These are phyloP conservation scores for Hypoxylon sp. DNA, from an alignment of 2,329 filamentous ascomycete species.

Conservation along the genomic window DNA sequence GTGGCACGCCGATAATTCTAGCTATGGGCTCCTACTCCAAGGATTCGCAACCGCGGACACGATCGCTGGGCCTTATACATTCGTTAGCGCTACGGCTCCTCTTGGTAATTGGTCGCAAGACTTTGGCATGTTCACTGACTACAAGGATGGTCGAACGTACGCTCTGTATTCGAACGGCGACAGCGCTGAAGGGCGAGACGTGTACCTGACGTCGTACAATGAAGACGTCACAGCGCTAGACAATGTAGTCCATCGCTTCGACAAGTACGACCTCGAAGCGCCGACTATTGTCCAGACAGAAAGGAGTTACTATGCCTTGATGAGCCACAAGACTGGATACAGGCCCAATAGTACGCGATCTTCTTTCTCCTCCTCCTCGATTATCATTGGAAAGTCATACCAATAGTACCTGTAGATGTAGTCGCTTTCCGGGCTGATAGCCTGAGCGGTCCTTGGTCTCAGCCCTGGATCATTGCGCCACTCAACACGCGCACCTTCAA, in stretches of 20 bases:
- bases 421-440: slow-evolving; percentile 67
- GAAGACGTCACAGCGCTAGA: slow-evolving; percentile 64
- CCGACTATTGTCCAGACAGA: slow-evolving; percentile 72
- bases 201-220: slow-evolving; percentile 68
- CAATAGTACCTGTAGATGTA: slow-evolving; percentile 54
- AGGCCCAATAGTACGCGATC: slow-evolving; percentile 64
- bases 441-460: slow-evolving; percentile 65
- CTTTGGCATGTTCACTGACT: slow-evolving; percentile 71
- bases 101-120: slow-evolving; percentile 74
- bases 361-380: not conserved
- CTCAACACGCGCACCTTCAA: slow-evolving; percentile 65
- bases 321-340: slow-evolving; percentile 74
- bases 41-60: slow-evolving; percentile 66
- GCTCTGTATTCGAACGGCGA: slow-evolving; percentile 72
- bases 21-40: slow-evolving; percentile 68
- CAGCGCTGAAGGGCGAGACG: slow-evolving; percentile 64
- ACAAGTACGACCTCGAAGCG: slow-evolving; percentile 71
- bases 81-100: slow-evolving; percentile 65
- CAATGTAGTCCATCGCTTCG: slow-evolving; percentile 65
- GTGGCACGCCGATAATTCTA: slow-evolving; percentile 72
- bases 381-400: not conserved
- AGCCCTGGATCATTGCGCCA: slow-evolving; percentile 65
- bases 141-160: slow-evolving; percentile 67
- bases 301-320: slow-evolving; percentile 69
- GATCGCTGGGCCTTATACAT: slow-evolving; percentile 66